A percentile compares a stretch with the other conserved stretches of the same genome.
phyloP scores from a whole-genome alignment of 2,329 filamentous ascomycete species.

The Pyricularia sp. region DNA sequence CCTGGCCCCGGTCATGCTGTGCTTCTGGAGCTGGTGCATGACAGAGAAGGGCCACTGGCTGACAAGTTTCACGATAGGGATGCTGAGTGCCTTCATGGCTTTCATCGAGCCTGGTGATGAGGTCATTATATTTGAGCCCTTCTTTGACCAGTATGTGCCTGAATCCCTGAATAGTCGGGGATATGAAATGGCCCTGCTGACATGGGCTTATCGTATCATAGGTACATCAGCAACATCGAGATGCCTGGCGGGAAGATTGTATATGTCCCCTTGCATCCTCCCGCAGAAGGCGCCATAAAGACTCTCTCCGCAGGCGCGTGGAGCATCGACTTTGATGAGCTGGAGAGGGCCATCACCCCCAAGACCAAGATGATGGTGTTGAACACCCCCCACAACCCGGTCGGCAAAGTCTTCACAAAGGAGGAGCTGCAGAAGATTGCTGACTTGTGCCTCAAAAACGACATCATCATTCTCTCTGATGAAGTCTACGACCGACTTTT shows the following conservation, averaged over 20 bases:
- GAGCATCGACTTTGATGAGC: constrained; percentile 70
- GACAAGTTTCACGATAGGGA: constrained; percentile 34
- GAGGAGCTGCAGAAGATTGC: constrained; percentile 76
- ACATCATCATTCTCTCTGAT: constrained; percentile 85
- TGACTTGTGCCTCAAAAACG: constrained; percentile 78
- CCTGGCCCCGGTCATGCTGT: not conserved
- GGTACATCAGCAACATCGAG: constrained; percentile 94
- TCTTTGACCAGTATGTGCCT: constrained; percentile 71
- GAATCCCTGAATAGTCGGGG: not conserved
- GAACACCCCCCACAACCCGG: constrained; percentile 80
- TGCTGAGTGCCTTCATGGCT: constrained; percentile 95
- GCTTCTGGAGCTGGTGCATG: not conserved
- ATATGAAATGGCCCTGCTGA: constrained; percentile 12
- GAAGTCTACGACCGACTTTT: constrained; percentile 92
- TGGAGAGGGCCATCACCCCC: constrained; percentile 69
- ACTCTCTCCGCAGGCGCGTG: constrained; percentile 82
- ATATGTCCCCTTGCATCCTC: constrained; percentile 90
- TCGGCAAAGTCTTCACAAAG: constrained; percentile 86
- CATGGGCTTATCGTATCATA: constrained; percentile 14
- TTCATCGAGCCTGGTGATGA: constrained; percentile 93
- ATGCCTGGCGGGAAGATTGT: constrained; percentile 93
- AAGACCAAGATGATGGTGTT: constrained; percentile 94
- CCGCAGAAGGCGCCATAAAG: constrained; percentile 60
- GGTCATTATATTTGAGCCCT: constrained; percentile 95
- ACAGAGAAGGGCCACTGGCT: not conserved